These are phyloP conservation scores for Tricholoma hemisulphureum DNA, from an alignment of 768 basidiomycete species.

Conservation along the genomic window DNA sequence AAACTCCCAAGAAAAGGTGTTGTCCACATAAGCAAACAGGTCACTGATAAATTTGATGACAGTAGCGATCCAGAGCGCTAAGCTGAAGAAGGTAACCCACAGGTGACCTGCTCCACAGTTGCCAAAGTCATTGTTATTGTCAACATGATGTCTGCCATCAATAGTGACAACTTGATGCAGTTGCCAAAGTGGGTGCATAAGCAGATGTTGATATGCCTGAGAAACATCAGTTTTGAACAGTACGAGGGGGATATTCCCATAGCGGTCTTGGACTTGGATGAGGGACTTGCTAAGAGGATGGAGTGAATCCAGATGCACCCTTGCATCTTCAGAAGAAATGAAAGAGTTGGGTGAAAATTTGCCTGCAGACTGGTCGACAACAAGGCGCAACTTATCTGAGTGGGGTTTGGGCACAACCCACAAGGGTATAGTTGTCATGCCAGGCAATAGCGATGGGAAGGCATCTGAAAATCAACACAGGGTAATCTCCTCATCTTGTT, in stretches of 20 bases:
- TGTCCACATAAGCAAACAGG: background rate
- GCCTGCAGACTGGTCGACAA: background rate
- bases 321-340: no score
- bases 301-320: no score
- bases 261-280: no score
- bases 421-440: background rate
- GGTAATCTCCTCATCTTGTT: background rate
- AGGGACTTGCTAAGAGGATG: no score
- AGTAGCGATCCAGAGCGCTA: background rate
- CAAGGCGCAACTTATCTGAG: background rate
- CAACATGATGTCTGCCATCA: no score
- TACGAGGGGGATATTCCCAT: background rate
- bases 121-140: background rate
- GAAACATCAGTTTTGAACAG: background rate
- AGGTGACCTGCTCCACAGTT: background rate
- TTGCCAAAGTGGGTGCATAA: background rate
- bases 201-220: background rate
- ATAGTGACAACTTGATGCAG: background rate
- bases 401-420: background rate
- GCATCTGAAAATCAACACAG: background rate
- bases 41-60: background rate
- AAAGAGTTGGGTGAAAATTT: background rate
- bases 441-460: background rate
- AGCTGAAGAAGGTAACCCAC: no score
- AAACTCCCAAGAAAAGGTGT: no score